Base-by-base conservation (phyloP, 768 basidiomycete genomes). In the Boletus rubroflammeus region DNA sequence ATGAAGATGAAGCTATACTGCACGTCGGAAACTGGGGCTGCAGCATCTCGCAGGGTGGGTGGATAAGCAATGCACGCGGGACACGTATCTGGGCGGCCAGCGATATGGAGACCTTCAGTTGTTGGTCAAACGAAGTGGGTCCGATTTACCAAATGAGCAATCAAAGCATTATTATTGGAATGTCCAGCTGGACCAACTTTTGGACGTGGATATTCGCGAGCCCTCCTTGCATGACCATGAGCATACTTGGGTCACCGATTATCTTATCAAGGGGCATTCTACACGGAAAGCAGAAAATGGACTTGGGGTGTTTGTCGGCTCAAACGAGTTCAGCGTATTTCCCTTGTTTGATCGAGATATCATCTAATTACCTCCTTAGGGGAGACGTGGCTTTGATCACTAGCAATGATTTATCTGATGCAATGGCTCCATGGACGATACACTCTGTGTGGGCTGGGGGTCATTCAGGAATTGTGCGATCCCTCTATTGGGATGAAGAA, bases 61-160 rank as follows among this genome's bases (percentile, higher is more conserved):
- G 85, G 86, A 78, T 81, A 47, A 65, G 73, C 19, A 57, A 65
- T 19, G 46, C 65, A 31, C 52, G 66, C 23, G 67, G 70, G 5
- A 72, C 72, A 29, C 73, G 68, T 44, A 75, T 93, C 8, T 97
- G 93, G 93, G 88, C 86, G 23, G 80, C 83, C 11, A 94, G 91
- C 59, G 95, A 97, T 72, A 97, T 97, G 94, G 93, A 98, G 70
- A 93, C 90, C 0, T 88, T 95, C 60, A 88, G 88, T 52, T 78
- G 82, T 14, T 98, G 93, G 95, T 81, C 85, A 26, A 70, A 70
- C 44, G 88, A 92, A 72, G 90, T 86, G 55, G 29, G 68, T 55
- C 35, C 42, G 34, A 40, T 51, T 46, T 47, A 25, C 21, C 19
- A 26, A 40, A 35, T 14, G 11, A 36, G 19, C 38, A n/a, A 10